Base-by-base conservation (phyloP, 2,329 filamentous ascomycete species). In the Geosmithia flava region DNA sequence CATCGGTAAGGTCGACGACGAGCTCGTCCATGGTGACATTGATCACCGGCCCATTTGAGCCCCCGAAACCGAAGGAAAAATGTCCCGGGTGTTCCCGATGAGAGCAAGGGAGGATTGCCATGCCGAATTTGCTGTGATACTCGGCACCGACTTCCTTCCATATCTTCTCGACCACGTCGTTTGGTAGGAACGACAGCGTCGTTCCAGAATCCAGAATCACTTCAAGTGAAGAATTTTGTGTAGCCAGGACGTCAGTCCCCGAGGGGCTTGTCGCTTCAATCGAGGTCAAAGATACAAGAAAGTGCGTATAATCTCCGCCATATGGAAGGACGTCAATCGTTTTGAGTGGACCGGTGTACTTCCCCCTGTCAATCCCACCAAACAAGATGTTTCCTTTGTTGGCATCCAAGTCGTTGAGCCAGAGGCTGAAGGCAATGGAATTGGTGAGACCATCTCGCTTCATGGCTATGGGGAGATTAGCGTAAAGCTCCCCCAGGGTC, bases 331-430 rank as follows among this genome's bases (percentile, higher is more conserved):
- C 70, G 16, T 81, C 70, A 27, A 89, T 68, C 6, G 72, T 76
- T 44, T 72, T 70, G 30, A 90, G 69, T 2, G 75, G 62, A 45
- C 85, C 85, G 0, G 70, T 60, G 63, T 80, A 93, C 59, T 90
- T 90, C 50, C 74, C 76, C 0, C 78, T 85, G 59, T 91, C 85
- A 50, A 90, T 79, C n/a, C 85, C 87, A 40, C 87, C 87, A 54
- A 91, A 93, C 1, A 91, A 68, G 51, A 91, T 82, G 54, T 69
- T 83, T 37, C 87, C 87, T 1, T 74, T 81, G 51, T 72, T 80
- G 0, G 84, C 64, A 50, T 69, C 70, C 10, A 76, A 60, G 48
- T 79, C 75, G 53, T 79, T 78, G 48, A 79, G 67, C 81, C 82
- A 87, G 20, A 89, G 63, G 50, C 82, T 87, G 64, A 86, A 88